Base-by-base conservation (phyloP, 768 basidiomycete species). In the Dictyophora rubrovolvata region DNA sequence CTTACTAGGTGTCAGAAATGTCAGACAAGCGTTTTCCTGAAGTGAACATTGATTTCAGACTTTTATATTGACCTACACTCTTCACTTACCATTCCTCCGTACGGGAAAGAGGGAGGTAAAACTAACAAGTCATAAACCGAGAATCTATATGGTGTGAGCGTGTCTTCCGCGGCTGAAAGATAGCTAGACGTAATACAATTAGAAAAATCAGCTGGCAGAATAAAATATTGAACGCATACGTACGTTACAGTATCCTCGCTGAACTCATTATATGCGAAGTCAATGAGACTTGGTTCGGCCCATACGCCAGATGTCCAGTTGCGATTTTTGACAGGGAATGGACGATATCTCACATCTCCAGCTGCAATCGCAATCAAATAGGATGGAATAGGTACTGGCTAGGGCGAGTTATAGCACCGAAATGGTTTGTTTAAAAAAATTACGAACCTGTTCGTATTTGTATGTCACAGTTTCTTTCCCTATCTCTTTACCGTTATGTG, bases 281-380 rank as follows among this genome's bases (percentile, higher is more conserved):
- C 84, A 60, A 96, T 79, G 33, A 86, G 69, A 64, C 86, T 83
- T 0, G 93, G 93, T 71, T 97, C 93, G 1, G 92, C 84, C 94
- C 94, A 97, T 5, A 93, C 79, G 1, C 94, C 94, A 14, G 78
- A 84, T 16, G 73, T 84, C 89, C 95, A 92, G n/a, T 75, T 66
- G 63, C 80, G 85, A 17, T 84, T 87, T 36, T 79, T 70, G 10
- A 78, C 71, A 2, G 78, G 72, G 68, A 93, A 91, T 0, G 82
- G 66, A 11, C 75, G 81, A 70, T 93, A 94, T 20, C 75, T 77
- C 2, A 96, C 72, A 67, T 95, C 86, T 0, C 93, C 94, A 0
- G 81, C 78, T 0, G 94, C 94, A 55, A 97, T 86, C 1, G 95
- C 95, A 53, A 97, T 78, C n/a, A 97, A 75, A 68, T 98, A 97